Evolutionary conservation across 257 asterid species (phyloP), one percentile per base, ranked within the genome.

Genomic region (Perilla frutescens): DNA sequence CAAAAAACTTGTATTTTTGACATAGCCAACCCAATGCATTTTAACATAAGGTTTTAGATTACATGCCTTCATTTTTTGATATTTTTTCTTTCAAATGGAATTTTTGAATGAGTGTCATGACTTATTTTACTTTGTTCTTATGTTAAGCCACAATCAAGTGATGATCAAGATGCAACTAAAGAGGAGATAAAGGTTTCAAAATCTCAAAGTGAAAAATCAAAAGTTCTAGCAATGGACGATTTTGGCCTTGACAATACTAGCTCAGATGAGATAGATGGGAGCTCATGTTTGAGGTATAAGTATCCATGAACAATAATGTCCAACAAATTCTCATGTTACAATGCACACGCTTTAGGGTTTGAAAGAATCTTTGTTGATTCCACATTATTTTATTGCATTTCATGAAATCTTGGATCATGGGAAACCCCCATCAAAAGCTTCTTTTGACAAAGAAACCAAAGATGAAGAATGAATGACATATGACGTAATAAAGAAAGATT

Each of bases 131-230:
- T 67, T 62, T 55, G 56, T 70, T 68, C 6, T 74, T 53, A 12
- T 76, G 77, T 77, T 45, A 68, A 88, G 96, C 71, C 79, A 34
- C 85, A 79, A 81, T 86, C 96, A 73, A 86, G 87, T 69, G 97
- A 95, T 62, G 97, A 90, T 64, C 96, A 88, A 53, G 84, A 84
- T 65, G 87, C 90, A 14, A 88, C 82, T 7, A 91, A 80, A 64
- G 99, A 92, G 83, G 95, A 88, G 86, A 83, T 71, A 11, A 98
- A 86, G 89, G 97, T 77, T 60, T 20, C 77, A 86, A 87, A 85
- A 80, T 63, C 84, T 85, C 89, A 88, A 84, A 78, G 74, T 76
- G 84, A 83, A 73, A 92, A 79, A 66, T 82, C 86, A 29, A 77
- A 83, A 78, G 50, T 56, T 67, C 72, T 91, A 40, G 80, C 92